Conservation (phyloP, 2,329 filamentous ascomycete genomes). For the Aspergillus pseudonomiae region DNA sequence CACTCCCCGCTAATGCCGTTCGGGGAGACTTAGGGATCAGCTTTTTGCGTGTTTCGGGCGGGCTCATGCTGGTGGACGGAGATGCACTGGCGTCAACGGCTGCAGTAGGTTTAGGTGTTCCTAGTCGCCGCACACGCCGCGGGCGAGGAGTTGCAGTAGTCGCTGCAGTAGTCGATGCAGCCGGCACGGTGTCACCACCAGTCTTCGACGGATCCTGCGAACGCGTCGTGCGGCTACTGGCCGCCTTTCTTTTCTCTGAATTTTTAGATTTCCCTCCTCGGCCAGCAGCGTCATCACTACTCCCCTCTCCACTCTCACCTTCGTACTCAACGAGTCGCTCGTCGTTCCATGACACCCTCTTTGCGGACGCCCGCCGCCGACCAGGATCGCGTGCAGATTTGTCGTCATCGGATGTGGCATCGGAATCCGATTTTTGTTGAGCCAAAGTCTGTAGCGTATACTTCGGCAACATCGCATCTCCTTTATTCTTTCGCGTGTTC, state of each 20-base stretch:
- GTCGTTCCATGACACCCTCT: slow-evolving; percentile 44
- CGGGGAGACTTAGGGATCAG: slow-evolving; percentile 38
- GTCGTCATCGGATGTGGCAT: slow-evolving; percentile 7
- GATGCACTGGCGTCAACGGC: slow-evolving; percentile 19
- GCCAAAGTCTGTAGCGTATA: slow-evolving; percentile 31
- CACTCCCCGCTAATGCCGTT: slow-evolving; percentile 20
- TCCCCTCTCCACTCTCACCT: slow-evolving; percentile 23
- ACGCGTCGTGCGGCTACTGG: slow-evolving; percentile 28
- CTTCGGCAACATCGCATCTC: slow-evolving; percentile 39
- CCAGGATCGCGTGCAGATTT: slow-evolving; percentile 4
- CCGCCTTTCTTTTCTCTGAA: slow-evolving; percentile 27
- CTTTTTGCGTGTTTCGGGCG: slow-evolving; percentile 37
- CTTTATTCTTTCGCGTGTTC: slow-evolving; percentile 49
- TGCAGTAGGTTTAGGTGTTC: slow-evolving; percentile 27
- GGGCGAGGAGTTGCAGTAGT: slow-evolving; percentile 31
- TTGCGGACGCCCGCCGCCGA: slow-evolving; percentile 15
- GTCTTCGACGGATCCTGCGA: slow-evolving; percentile 25
- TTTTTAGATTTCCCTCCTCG: slow-evolving; percentile 19
- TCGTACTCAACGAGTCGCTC: slow-evolving; percentile 41
- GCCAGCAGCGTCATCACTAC: slow-evolving; percentile 25
- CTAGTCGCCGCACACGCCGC: slow-evolving; percentile 36
- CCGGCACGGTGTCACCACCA: slow-evolving; percentile 22
- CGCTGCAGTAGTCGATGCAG: slow-evolving; percentile 25
- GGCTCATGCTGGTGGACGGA: slow-evolving; percentile 20
- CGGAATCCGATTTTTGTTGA: slow-evolving; percentile 17